Conservation (phyloP, 176 grass and related monocot genomes). For the Otatea glauca region DNA sequence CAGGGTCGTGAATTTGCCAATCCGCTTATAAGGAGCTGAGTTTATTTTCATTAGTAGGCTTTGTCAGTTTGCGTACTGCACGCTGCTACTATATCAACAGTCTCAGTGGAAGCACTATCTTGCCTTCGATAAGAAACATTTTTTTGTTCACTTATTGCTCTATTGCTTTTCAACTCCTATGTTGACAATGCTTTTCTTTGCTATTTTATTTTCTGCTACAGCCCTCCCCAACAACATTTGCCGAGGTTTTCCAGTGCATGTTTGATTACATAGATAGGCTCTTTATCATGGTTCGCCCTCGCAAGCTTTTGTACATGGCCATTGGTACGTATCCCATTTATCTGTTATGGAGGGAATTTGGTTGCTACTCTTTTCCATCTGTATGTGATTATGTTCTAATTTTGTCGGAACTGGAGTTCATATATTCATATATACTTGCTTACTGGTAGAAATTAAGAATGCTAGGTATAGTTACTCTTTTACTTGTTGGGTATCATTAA, state of each 20-base stretch:
- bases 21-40: neutral
- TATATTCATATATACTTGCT: neutral
- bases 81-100: neutral
- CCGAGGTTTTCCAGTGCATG: constrained; percentile 93
- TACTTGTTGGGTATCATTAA: neutral
- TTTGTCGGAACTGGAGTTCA: neutral
- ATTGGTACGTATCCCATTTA: constrained; percentile 66
- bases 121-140: neutral
- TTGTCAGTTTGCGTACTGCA: neutral
- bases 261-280: constrained; percentile 98
- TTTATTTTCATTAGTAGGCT: neutral
- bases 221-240: constrained; percentile 89
- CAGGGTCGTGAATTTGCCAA: neutral
- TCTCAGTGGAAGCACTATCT: neutral
- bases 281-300: constrained; percentile 93
- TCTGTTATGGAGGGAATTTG: constrained; percentile 4
- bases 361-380: constrained; percentile 13
- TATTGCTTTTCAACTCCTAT: neutral
- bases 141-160: neutral
- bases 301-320: constrained; percentile 92
- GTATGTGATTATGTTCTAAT: neutral
- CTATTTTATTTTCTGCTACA: constrained; percentile 46
- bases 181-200: constrained; percentile 30
- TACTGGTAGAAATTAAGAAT: neutral
- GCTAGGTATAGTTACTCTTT: neutral